These are phyloP conservation scores for Annona squamosa DNA, from an alignment of 164 flowering plant species.

Conservation along the genomic window DNA sequence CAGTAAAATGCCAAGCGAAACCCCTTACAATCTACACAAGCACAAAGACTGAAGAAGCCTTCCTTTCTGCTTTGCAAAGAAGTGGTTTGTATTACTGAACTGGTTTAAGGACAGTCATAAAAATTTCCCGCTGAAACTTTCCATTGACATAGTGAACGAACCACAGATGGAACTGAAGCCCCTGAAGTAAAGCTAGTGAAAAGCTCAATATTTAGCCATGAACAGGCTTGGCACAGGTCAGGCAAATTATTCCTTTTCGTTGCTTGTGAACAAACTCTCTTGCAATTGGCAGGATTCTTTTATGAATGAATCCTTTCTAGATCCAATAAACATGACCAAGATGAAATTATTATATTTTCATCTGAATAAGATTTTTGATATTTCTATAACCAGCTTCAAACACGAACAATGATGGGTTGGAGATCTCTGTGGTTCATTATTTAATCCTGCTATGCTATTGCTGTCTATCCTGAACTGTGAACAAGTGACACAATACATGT, in stretches of 20 bases:
- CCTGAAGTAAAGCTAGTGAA: slow-evolving; percentile 74
- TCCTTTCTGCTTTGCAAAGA: slow-evolving; percentile 71
- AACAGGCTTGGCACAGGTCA: slow-evolving; percentile 99
- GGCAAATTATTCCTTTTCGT: not conserved
- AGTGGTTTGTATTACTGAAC: slow-evolving; percentile 42
- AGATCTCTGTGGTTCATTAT: not conserved
- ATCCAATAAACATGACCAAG: not conserved
- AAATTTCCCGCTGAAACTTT: not conserved
- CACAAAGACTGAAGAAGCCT: slow-evolving; percentile 81
- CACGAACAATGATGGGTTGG: not conserved
- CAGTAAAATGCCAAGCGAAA: slow-evolving; percentile 90
- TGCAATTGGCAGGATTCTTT: not conserved
- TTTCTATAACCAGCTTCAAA: not conserved
- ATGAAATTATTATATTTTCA: not conserved
- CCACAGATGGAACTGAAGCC: slow-evolving; percentile 56
- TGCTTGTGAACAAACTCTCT: not conserved
- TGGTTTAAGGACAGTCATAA: not conserved
- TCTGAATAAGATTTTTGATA: not conserved
- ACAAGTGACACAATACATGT: too few relatives aligned
- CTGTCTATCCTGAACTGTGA: too few relatives aligned
- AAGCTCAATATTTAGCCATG: slow-evolving; percentile 93
- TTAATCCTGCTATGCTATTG: too few relatives aligned
- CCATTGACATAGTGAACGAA: slow-evolving; percentile 19
- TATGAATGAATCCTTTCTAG: not conserved
- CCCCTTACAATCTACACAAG: slow-evolving; percentile 79